Conservation (phyloP, 768 basidiomycete genomes). For the Trametes gibbosa region DNA sequence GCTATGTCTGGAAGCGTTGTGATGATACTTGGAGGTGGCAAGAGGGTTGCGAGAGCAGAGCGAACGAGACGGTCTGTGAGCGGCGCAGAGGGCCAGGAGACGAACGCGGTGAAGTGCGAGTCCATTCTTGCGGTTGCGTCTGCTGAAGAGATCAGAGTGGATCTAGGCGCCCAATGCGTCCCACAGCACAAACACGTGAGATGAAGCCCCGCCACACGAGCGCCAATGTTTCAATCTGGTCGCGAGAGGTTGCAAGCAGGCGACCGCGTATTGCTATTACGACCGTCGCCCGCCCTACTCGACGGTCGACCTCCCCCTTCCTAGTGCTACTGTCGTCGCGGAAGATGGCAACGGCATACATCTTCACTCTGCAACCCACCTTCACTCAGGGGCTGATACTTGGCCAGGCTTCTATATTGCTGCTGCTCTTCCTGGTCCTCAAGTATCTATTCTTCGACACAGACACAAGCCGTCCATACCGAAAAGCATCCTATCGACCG, state of each 20-base stretch:
- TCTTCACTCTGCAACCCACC: constrained; percentile 77
- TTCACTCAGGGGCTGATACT: constrained; percentile 95
- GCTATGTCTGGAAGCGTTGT: constrained; percentile 14
- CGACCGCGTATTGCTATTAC: neutral
- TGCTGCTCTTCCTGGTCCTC: constrained; percentile 76
- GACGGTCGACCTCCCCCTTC: constrained; percentile 1
- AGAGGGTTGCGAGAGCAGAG: constrained; percentile 37
- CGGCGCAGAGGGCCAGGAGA: constrained; percentile 54
- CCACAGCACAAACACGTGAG: neutral
- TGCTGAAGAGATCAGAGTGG: neutral
- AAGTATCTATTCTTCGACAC: constrained; percentile 95
- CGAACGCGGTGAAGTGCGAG: constrained; percentile 36
- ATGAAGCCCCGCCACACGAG: neutral
- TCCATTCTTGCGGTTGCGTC: constrained; percentile 11
- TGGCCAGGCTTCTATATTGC: constrained; percentile 85
- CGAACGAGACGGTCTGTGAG: constrained; percentile 50
- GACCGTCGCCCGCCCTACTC: constrained; percentile 4
- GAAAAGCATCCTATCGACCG: constrained; percentile 58
- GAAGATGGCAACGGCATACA: constrained; percentile 49
- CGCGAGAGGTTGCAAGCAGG: neutral
- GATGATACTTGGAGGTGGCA: constrained; percentile 31
- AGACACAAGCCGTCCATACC: constrained; percentile 48
- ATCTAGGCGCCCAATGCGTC: constrained; percentile 3
- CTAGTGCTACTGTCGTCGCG: neutral
- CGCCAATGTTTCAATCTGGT: neutral